Conservation (phyloP, 169 alveolate species). For the Eimeria tenella region DNA sequence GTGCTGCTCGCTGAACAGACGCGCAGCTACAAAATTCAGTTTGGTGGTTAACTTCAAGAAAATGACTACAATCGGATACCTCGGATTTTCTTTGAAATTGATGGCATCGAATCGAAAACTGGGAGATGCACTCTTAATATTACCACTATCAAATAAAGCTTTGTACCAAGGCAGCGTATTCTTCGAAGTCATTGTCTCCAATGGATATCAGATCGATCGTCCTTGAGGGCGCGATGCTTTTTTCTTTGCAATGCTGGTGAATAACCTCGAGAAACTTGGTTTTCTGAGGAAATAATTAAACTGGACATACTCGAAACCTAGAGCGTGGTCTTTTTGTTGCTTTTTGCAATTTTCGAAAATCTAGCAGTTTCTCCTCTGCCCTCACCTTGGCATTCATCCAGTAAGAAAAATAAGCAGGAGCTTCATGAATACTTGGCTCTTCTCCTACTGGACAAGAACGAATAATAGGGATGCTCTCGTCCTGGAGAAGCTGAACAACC, state of each 20-base stretch:
- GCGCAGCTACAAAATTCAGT: neutral
- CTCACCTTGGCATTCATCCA: constrained; percentile 91
- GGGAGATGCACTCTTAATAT: too few species aligned
- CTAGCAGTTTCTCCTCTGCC: neutral
- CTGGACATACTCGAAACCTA: neutral
- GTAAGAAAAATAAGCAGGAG: constrained; percentile 85
- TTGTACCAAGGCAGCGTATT: constrained; percentile 87
- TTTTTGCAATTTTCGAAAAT: neutral
- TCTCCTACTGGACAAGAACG: constrained; percentile 85
- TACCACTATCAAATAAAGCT: too few species aligned
- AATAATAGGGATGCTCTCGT: constrained; percentile 85
- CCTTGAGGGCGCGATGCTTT: constrained; percentile 45
- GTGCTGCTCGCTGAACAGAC: constrained; percentile 54
- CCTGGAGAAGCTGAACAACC: constrained; percentile 82
- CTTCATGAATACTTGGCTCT: constrained; percentile 85
- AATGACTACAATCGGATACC: neutral
- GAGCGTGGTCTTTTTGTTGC: neutral
- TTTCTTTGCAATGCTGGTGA: constrained; percentile 74
- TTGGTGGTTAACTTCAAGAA: constrained; percentile 39
- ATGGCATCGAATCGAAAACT: too few species aligned
- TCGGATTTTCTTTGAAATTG: too few species aligned
- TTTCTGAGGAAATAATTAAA: constrained; percentile 74
- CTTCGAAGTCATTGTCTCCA: constrained; percentile 91
- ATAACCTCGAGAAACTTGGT: constrained; percentile 83
- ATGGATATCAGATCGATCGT: constrained; percentile 86